These are phyloP conservation scores for Mycena kentingensis DNA, from an alignment of 768 basidiomycete genomes.

Conservation along the genomic window DNA sequence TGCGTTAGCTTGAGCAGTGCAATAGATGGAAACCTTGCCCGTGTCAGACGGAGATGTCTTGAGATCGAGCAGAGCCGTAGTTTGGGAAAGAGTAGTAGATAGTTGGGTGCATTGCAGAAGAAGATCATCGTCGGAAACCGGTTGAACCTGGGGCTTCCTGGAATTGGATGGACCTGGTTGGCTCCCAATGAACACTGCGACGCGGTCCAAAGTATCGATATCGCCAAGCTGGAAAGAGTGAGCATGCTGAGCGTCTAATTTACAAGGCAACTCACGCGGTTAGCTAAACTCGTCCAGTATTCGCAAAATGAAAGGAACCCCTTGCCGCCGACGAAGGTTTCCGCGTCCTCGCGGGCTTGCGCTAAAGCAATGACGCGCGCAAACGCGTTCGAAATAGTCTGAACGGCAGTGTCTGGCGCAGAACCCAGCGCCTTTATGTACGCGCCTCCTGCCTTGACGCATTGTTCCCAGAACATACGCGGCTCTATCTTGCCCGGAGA, in stretches of 20 bases:
- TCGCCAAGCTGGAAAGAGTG: conserved; percentile 47
- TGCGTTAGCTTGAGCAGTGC: conserved; percentile 16
- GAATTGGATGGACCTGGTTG: conserved; percentile 11
- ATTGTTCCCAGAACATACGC: conserved; percentile 72
- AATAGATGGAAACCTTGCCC: conserved; percentile 24
- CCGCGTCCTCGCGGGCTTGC: conserved; percentile 37
- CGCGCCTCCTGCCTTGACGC: conserved; percentile 48
- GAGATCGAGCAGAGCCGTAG: conserved; percentile 41
- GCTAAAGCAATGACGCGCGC: conserved; percentile 44
- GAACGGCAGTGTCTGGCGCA: conserved; percentile 32
- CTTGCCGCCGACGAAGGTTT: conserved; percentile 47
- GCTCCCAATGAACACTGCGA: conserved; percentile 40
- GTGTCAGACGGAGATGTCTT: conserved; percentile 20
- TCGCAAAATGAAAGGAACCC: conserved; percentile 69
- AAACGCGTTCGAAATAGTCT: conserved; percentile 45
- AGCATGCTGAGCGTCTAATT: not conserved
- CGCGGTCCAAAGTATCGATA: conserved; percentile 47
- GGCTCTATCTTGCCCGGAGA: conserved; percentile 50
- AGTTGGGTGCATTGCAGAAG: conserved; percentile 42
- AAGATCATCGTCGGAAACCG: conserved; percentile 13
- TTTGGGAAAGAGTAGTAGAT: conserved; percentile 47
- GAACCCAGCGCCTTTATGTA: conserved; percentile 41
- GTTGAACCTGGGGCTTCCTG: not conserved
- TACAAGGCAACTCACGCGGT: conserved; percentile 46
- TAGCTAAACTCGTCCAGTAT: conserved; percentile 69